Conservation (phyloP, 352 stramenopile genomes). For the Globisporangium polare region DNA sequence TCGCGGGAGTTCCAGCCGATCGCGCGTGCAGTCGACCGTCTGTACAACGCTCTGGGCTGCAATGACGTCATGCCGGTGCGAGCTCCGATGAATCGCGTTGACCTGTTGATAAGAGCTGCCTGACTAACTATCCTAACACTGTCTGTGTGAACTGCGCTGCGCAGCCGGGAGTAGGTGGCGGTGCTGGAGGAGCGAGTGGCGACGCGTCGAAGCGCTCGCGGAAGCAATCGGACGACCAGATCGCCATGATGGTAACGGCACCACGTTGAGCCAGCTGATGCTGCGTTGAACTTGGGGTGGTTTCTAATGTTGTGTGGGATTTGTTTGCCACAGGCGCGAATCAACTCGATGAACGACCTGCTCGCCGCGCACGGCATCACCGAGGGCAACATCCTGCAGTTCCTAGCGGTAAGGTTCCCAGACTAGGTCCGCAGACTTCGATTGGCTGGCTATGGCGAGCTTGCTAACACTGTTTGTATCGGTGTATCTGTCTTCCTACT, state of each 20-base stretch:
- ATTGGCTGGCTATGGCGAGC: no score
- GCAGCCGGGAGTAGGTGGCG: conserved; percentile 10
- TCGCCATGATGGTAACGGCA: conserved; percentile 63
- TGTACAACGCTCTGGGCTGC: conserved; percentile 78
- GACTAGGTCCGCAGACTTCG: no score
- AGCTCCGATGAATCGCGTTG: not conserved
- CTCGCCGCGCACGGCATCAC: conserved; percentile 74
- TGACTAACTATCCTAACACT: not conserved
- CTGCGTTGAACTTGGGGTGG: no score
- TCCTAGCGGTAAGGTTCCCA: no score
- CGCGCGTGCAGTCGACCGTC: conserved; percentile 58
- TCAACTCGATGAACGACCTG: conserved; percentile 85
- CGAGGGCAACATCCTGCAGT: conserved; percentile 81
- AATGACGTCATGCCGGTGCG: conserved; percentile 74
- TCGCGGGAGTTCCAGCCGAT: conserved; percentile 71
- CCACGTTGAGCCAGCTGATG: no score
- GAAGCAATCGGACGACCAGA: conserved; percentile 75
- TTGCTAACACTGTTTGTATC: no score
- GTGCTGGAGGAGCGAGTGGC: conserved; percentile 23
- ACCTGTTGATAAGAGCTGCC: not conserved
- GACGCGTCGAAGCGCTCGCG: conserved; percentile 36
- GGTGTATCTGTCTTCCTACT: not conserved
- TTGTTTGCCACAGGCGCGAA: conserved; percentile 39
- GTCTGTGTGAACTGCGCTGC: not conserved
- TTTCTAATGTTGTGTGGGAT: not conserved